Evolutionary conservation across 192 early-diverging fungal species (phyloP).

Genomic region (Phlyctochytrium arcticum): DNA sequence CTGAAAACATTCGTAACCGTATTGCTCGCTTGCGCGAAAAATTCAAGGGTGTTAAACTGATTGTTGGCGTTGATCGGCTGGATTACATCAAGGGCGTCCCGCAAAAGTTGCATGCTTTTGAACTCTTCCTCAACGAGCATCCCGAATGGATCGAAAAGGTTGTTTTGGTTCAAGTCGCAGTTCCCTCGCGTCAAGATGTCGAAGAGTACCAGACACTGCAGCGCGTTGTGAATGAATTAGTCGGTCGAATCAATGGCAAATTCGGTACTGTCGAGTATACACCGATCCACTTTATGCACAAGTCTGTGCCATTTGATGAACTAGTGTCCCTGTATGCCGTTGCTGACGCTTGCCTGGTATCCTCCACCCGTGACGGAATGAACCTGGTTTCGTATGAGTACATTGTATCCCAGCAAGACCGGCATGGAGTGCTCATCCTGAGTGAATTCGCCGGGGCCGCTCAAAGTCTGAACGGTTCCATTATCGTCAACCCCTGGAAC

Average conservation of each 20-base stretch:
- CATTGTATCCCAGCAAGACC: slow-evolving; percentile 81
- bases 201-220: slow-evolving; percentile 97
- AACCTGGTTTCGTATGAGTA: slow-evolving; percentile 99
- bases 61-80: slow-evolving; percentile 96
- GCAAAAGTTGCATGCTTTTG: slow-evolving; percentile 96
- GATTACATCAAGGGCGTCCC: slow-evolving; percentile 99
- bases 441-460: slow-evolving; percentile 99
- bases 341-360: slow-evolving; percentile 93
- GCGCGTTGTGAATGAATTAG: slow-evolving; percentile 91
- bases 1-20: slow-evolving; percentile 60
- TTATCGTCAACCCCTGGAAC: slow-evolving; percentile 99
- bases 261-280: slow-evolving; percentile 95
- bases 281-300: slow-evolving; percentile 98
- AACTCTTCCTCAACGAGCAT: slow-evolving; percentile 81
- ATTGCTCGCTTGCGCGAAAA: slow-evolving; percentile 77
- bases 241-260: slow-evolving; percentile 95
- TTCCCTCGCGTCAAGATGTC: slow-evolving; percentile 96
- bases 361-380: slow-evolving; percentile 99
- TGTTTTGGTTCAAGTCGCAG: slow-evolving; percentile 95
- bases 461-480: slow-evolving; percentile 93
- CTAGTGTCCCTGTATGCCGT: slow-evolving; percentile 93
- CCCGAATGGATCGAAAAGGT: slow-evolving; percentile 87
- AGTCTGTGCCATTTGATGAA: slow-evolving; percentile 92
- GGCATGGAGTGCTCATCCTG: slow-evolving; percentile 93
- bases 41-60: slow-evolving; percentile 82